phyloP scores from a whole-genome alignment of 2,329 filamentous ascomycete species.

The Aspergillus niger region DNA sequence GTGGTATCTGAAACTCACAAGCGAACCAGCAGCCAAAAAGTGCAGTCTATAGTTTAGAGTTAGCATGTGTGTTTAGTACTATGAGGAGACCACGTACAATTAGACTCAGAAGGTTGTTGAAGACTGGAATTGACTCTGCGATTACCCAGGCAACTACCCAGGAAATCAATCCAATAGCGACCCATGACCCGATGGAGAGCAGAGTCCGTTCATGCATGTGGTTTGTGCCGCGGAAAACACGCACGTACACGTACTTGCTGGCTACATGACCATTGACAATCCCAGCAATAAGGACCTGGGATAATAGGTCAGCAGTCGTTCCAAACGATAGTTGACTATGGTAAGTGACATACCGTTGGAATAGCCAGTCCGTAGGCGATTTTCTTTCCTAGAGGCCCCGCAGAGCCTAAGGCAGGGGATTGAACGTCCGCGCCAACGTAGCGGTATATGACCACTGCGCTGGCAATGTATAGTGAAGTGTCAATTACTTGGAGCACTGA shows the following conservation, averaged over 20 bases:
- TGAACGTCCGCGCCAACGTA: constrained; percentile 63
- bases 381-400: constrained; percentile 59
- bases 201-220: constrained; percentile 53
- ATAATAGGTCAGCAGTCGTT: neutral
- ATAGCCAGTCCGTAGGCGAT: constrained; percentile 68
- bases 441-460: constrained; percentile 67
- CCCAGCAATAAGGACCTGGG: constrained; percentile 64
- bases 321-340: neutral
- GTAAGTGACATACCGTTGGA: constrained; percentile 53
- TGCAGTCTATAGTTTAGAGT: constrained; percentile 42
- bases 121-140: constrained; percentile 69
- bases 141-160: constrained; percentile 68
- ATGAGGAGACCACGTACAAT: constrained; percentile 42
- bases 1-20: constrained; percentile 28
- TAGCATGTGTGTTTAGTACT: constrained; percentile 3
- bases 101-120: constrained; percentile 65
- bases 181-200: constrained; percentile 59
- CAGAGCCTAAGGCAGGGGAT: constrained; percentile 67
- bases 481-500: constrained; percentile 62
- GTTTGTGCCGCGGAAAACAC: constrained; percentile 62
- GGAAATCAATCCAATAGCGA: constrained; percentile 54
- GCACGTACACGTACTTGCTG: constrained; percentile 65
- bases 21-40: constrained; percentile 70
- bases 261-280: constrained; percentile 69
- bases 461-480: constrained; percentile 65